These are phyloP conservation scores for Rachicladosporium sp. DNA, from an alignment of 2,329 filamentous ascomycete species.

Conservation along the genomic window DNA sequence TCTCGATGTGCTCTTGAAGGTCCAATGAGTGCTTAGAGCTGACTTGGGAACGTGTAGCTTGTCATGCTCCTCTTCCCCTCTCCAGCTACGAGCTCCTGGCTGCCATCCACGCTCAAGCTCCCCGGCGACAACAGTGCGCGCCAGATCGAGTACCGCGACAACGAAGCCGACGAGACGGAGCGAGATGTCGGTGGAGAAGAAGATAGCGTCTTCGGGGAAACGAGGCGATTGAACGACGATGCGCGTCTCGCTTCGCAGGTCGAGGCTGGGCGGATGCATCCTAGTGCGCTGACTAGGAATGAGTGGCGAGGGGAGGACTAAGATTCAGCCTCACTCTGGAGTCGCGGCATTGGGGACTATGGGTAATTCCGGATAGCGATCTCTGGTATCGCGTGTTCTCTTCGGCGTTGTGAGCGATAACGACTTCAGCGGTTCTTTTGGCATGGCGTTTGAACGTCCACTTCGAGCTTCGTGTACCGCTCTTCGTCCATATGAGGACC, in stretches of 20 bases:
- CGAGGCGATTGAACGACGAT: slow-evolving; percentile 19
- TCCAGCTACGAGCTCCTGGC: slow-evolving; percentile 17
- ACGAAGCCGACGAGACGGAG: slow-evolving; percentile 7
- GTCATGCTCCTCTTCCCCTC: slow-evolving; percentile 12
- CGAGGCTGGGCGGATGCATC: slow-evolving; percentile 12
- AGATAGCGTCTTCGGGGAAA: slow-evolving; percentile 17
- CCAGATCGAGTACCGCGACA: slow-evolving; percentile 16
- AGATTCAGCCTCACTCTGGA: too few relatives aligned
- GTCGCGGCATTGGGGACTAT: too few relatives aligned
- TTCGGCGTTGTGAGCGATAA: too few relatives aligned
- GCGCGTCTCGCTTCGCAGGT: slow-evolving; percentile 18
- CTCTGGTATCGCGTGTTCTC: too few relatives aligned
- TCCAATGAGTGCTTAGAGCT: not conserved
- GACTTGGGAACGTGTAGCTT: not conserved
- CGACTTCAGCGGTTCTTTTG: too few relatives aligned
- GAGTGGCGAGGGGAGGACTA: too few relatives aligned
- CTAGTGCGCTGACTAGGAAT: not conserved
- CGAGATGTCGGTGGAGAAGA: slow-evolving; percentile 10
- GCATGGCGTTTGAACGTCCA: too few relatives aligned
- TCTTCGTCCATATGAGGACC: too few relatives aligned
- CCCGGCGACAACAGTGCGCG: slow-evolving; percentile 12
- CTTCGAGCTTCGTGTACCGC: too few relatives aligned
- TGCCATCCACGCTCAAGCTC: slow-evolving; percentile 17
- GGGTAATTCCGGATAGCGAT: too few relatives aligned
- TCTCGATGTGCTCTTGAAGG: not conserved